phyloP scores from a whole-genome alignment of 345 rosid species.

The Erodium maritimum region DNA sequence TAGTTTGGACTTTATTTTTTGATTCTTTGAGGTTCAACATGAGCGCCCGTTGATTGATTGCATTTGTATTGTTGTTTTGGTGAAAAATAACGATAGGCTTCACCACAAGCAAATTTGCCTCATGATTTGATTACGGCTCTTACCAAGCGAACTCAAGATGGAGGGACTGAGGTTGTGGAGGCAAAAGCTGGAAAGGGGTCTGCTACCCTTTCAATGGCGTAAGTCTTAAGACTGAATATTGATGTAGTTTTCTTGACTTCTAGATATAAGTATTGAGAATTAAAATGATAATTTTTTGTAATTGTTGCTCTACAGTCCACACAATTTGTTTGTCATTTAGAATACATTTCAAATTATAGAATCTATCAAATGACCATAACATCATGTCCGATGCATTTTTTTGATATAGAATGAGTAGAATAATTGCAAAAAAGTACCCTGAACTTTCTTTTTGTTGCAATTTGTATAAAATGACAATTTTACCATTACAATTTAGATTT shows the following conservation, averaged over 20 bases:
- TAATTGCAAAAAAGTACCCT: too few species aligned
- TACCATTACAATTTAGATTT: too few species aligned
- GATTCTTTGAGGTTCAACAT: not conserved
- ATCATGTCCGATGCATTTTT: too few species aligned
- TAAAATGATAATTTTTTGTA: not conserved
- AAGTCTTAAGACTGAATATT: slow-evolving; percentile 19
- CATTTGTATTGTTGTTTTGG: not conserved
- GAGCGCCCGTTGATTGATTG: not conserved
- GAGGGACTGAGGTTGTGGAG: slow-evolving; percentile 83
- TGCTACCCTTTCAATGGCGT: slow-evolving; percentile 89
- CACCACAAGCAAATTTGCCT: slow-evolving; percentile 58
- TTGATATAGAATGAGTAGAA: too few species aligned
- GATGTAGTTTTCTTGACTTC: not conserved
- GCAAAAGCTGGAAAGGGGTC: slow-evolving; percentile 95
- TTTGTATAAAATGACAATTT: too few species aligned
- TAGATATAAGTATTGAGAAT: not conserved
- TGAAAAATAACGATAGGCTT: slow-evolving; percentile 30
- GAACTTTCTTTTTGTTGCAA: too few species aligned
- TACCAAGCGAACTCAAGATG: slow-evolving; percentile 80
- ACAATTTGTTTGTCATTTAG: too few species aligned
- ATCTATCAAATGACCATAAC: too few species aligned
- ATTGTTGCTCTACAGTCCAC: too few species aligned
- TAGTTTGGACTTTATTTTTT: not conserved
- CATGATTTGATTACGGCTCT: slow-evolving; percentile 52
- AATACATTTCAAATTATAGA: too few species aligned